Percentiles rank a stretch among this genome's conserved stretches.
Evolutionary conservation across 805 yeast species (phyloP).

Genomic region (Candida nitratophila): DNA sequence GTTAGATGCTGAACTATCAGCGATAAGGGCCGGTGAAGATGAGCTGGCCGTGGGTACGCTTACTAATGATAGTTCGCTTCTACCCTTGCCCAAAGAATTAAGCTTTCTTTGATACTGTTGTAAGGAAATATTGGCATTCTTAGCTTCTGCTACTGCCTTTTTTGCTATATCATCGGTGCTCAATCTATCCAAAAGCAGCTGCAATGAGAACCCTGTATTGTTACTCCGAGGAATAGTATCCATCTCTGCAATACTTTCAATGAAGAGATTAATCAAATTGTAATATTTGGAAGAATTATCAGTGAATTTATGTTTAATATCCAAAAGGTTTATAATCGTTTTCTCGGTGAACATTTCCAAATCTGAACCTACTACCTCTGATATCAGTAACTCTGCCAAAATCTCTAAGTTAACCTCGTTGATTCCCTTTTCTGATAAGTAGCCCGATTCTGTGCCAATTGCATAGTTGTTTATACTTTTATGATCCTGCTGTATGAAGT

Average conservation of each 20-base stretch:
- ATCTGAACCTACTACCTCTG: conserved; percentile 11
- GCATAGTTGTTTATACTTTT: conserved; percentile 24
- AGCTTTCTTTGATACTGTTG: conserved; percentile 9
- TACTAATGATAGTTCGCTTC: background rate
- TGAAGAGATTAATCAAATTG: conserved; percentile 6
- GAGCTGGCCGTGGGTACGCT: no score
- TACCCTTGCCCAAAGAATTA: background rate
- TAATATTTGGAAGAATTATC: conserved; percentile 5
- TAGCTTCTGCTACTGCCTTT: conserved; percentile 39
- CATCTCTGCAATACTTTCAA: conserved; percentile 8
- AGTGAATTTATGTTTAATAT: conserved; percentile 3
- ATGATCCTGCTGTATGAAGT: conserved; percentile 48
- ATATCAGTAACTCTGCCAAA: conserved; percentile 19
- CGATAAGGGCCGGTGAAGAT: no score
- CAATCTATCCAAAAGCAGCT: conserved; percentile 20
- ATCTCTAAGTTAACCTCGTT: background rate
- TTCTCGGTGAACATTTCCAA: conserved; percentile 1
- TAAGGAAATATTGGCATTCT: conserved; percentile 36
- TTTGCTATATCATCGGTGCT: conserved; percentile 47
- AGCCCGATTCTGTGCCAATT: conserved; percentile 2
- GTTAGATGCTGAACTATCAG: no score
- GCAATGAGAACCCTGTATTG: conserved; percentile 8
- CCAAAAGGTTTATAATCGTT: conserved; percentile 8
- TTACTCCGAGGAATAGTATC: conserved; percentile 5
- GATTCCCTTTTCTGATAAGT: background rate